These are phyloP conservation scores for Ajuga reptans DNA, from an alignment of 305 asterid genomes.

Conservation along the genomic window DNA sequence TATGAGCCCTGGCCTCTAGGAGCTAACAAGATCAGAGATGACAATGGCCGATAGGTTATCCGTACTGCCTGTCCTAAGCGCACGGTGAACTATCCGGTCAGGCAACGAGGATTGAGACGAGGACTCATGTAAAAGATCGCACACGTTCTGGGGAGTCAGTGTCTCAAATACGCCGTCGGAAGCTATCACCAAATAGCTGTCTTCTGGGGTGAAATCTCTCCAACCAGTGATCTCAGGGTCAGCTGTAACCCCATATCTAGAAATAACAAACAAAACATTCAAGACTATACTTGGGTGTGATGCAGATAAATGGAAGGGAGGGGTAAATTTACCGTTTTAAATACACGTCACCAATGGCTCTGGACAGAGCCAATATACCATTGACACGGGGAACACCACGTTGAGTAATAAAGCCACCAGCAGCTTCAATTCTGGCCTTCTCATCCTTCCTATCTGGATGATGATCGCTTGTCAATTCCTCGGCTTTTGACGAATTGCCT, in stretches of 20 bases:
- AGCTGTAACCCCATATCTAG: slow-evolving; percentile 65
- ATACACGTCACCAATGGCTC: slow-evolving; percentile 61
- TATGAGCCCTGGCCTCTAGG: no score
- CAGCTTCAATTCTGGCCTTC: slow-evolving; percentile 56
- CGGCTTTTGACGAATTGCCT: slow-evolving; percentile 27
- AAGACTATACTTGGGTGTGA: not conserved
- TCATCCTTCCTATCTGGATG: slow-evolving; percentile 81
- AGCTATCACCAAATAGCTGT: slow-evolving; percentile 45
- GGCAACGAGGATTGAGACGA: slow-evolving; percentile 33
- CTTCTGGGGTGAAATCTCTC: slow-evolving; percentile 33
- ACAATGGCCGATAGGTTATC: slow-evolving; percentile 66
- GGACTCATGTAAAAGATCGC: slow-evolving; percentile 29
- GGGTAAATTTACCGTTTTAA: slow-evolving; percentile 38
- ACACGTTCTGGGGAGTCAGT: slow-evolving; percentile 41
- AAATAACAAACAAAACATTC: not conserved
- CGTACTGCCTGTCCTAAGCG: slow-evolving; percentile 49
- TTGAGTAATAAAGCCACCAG: slow-evolving; percentile 50
- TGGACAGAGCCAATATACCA: slow-evolving; percentile 60
- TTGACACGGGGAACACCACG: slow-evolving; percentile 57
- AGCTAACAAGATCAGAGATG: slow-evolving; percentile 25
- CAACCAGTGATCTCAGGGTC: slow-evolving; percentile 55
- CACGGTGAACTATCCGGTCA: slow-evolving; percentile 34
- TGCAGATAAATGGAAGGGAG: no score
- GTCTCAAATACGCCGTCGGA: slow-evolving; percentile 69
- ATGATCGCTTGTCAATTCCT: slow-evolving; percentile 69